Conservation (phyloP, 345 rosid genomes). For the Eucalyptus sideroxylon region DNA sequence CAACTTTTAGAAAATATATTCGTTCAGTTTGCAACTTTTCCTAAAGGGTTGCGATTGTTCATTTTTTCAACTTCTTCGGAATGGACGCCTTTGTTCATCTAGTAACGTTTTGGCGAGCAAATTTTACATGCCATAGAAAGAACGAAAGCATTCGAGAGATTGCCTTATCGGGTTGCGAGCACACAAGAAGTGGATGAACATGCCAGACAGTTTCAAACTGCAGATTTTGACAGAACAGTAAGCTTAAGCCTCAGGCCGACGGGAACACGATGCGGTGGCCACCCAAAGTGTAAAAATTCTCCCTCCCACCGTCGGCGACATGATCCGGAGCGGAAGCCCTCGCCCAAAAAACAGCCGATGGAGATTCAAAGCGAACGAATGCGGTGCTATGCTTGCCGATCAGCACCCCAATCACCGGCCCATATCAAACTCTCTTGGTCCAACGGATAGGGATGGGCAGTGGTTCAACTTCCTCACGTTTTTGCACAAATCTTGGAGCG, state of each 20-base stretch:
- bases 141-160: background rate
- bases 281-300: no score
- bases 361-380: no score
- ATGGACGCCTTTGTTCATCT: no score
- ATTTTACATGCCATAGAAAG: background rate
- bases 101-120: no score
- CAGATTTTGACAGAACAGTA: background rate
- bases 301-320: no score
- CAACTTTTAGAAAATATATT: rapidly evolving
- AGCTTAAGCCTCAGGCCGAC: no score
- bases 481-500: background rate
- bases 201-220: background rate
- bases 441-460: background rate
- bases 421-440: background rate
- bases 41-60: no score
- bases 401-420: background rate
- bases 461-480: background rate
- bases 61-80: rapidly evolving
- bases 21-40: rapidly evolving
- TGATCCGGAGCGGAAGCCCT: no score
- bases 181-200: background rate
- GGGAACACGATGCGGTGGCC: no score
- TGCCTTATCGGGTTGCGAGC: background rate
- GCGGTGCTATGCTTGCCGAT: background rate
- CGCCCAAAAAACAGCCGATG: no score